Percentiles rank a stretch among this genome's conserved stretches.
Evolutionary conservation across 495 filamentous ascomycete genomes (phyloP).

Genomic region (Lindgomyces ingoldianus): DNA sequence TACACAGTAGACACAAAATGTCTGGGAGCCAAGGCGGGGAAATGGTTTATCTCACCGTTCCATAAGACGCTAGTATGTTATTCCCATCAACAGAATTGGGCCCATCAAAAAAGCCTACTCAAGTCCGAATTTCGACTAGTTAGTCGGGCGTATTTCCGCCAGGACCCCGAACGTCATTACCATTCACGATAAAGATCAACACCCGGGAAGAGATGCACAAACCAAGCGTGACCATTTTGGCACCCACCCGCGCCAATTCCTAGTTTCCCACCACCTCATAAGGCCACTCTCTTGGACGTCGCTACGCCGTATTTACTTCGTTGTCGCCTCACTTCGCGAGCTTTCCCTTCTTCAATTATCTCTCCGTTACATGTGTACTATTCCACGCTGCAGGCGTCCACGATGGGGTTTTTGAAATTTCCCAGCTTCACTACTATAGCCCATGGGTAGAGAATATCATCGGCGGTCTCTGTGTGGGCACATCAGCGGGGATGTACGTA

Average conservation of each 20-base stretch:
- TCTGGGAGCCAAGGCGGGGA: too few species aligned
- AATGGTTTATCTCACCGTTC: too few species aligned
- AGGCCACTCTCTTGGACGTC: neutral
- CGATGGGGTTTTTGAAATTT: neutral
- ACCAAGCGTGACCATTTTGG: neutral
- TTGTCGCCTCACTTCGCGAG: neutral
- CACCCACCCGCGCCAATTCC: too few species aligned
- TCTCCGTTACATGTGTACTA: neutral
- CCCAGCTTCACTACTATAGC: constrained; percentile 17
- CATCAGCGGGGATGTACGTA: constrained; percentile 21
- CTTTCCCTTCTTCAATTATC: neutral
- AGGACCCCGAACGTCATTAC: neutral
- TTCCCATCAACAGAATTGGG: neutral
- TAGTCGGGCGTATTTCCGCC: neutral
- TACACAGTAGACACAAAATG: too few species aligned
- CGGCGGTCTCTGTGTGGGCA: constrained; percentile 11
- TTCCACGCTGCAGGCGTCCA: neutral
- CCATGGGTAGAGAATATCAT: constrained; percentile 17
- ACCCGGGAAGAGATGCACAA: neutral
- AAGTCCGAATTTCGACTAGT: neutral
- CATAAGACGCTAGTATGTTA: too few species aligned
- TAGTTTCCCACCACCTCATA: too few species aligned
- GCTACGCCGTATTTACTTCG: neutral
- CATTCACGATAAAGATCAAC: neutral
- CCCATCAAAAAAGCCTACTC: constrained; percentile 2